Evolutionary conservation across 2,329 filamentous ascomycete genomes (phyloP), one percentile per base, ranked within the genome.

Genomic region (Trichoderma breve): DNA sequence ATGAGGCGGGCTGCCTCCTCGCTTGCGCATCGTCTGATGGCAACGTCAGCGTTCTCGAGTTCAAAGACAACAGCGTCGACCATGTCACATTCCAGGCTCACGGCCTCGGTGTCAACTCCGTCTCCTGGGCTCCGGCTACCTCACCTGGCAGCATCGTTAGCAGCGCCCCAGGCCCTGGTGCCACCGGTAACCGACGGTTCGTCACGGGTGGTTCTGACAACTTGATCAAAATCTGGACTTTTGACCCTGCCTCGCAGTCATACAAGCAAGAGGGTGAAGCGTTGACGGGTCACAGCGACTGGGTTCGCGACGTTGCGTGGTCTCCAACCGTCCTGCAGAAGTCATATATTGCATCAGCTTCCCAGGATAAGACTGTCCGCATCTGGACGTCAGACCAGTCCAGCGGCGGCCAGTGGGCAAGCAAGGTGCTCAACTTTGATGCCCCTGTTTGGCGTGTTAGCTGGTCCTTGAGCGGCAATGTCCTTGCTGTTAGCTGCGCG

Each of bases 281-380:
- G 12, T 86, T 99, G 75, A 83, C 87, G 2, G 96, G 96, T 74
- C 96, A 99, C 84, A 89, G 90, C 6, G 96, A 98, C 85, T 99
- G 96, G 96, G 96, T 99, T 70, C 91, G 96, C 74, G 96, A 99
- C 81, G 96, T 99, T 14, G 93, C 95, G 15, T 99, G 96, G 96
- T 95, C 93, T 64, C 96, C 96, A 12, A 98, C 94, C 28, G 93
- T 98, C 71, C 87, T 99, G 72, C 93, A 95, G 78, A 98, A 97
- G 87, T 94, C 92, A 72, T 99, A 99, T 84, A 98, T 99, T 80
- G 96, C 96, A 34, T 95, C 92, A 63, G 96, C 95, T 12, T 95
- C 92, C 69, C 95, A 98, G 84, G 96, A 99, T 82, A 97, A 97
- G 88, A 98, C 94, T 9, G 95, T 98, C 74, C 91, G 94, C 76